Evolutionary conservation across 768 basidiomycete species (phyloP), one percentile per base, ranked within the genome.

Genomic region (Panaeolus cyanescens): DNA sequence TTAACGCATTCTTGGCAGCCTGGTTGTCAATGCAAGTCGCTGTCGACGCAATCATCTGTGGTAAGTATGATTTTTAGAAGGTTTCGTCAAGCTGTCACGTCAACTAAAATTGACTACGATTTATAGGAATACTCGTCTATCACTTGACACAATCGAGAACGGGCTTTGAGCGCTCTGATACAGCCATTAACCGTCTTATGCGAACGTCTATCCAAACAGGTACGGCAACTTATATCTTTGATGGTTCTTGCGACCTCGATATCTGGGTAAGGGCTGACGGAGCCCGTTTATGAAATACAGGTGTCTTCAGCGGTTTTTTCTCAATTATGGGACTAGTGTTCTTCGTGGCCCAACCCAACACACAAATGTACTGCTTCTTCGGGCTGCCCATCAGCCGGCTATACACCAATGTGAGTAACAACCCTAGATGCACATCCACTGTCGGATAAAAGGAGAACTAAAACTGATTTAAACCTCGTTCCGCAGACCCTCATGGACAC

Each of bases 201-300:
- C 78, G 79, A 56, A 80, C 79, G 42, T 80, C 82, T 4, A 69
- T 83, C 37, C 80, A 82, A 64, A 83, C 82, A 5, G 81, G 81
- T 54, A 63, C 77, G 42, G 32, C 20, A 8, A 28, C 12, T 22
- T 31, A 19, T 28, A 33, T 30, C 58, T 17, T 45, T 28, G 32
- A 36, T 32, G 19, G 20, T 17, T 30, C 32, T 10, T 37, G 6
- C 22, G n/a, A n/a, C n/a, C n/a, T n/a, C 9, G 2, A 54, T 32
- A n/a, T 81, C 82, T 59, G 45, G 30, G 45, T 50, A 50, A 77
- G 77, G 19, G 75, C 75, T 4, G 68, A 79, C 2, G 80, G n/a
- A 15, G 81, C 54, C 77, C 81, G 6, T 57, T 80, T 20, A 76
- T 74, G 10, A 79, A 81, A 58, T 13, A 28, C 12, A 50, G 45